A percentile compares a stretch with the other conserved stretches of the same genome.
These are phyloP conservation scores for Arthrobotrys conoides DNA, from an alignment of 2,329 filamentous ascomycete species.

Conservation along the genomic window DNA sequence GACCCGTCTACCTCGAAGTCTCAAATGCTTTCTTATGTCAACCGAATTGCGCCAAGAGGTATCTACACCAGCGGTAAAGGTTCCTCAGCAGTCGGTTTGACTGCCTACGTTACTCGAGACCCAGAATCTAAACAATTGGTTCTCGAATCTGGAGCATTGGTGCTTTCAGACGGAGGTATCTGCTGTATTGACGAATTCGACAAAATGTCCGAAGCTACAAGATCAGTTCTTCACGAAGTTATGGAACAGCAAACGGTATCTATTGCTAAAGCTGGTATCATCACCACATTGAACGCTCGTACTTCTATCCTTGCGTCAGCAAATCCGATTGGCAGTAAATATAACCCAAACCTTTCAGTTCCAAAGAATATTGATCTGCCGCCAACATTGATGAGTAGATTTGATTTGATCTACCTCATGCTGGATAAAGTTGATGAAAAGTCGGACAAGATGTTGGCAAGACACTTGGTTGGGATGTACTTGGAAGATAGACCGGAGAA, in stretches of 20 bases:
- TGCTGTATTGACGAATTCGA: conserved; percentile 86
- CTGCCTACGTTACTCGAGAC: conserved; percentile 82
- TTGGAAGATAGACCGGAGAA: conserved; percentile 94
- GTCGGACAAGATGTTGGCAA: conserved; percentile 86
- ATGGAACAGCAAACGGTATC: conserved; percentile 87
- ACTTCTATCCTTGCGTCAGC: conserved; percentile 96
- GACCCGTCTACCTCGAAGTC: conserved; percentile 98
- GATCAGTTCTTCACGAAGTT: conserved; percentile 82
- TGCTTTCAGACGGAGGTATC: conserved; percentile 80
- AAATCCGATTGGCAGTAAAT: conserved; percentile 97
- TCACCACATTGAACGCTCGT: conserved; percentile 90
- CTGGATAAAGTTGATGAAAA: conserved; percentile 94
- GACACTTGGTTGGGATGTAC: conserved; percentile 96
- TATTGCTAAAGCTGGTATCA: conserved; percentile 83
- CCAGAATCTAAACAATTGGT: conserved; percentile 81
- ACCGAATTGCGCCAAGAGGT: conserved; percentile 94
- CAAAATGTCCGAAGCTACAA: conserved; percentile 82
- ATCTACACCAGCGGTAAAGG: conserved; percentile 84
- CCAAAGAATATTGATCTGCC: conserved; percentile 98
- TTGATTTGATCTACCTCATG: conserved; percentile 96
- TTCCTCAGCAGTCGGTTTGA: conserved; percentile 81
- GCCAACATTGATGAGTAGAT: conserved; percentile 92
- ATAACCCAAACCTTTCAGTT: conserved; percentile 94
- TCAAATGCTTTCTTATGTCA: conserved; percentile 91
- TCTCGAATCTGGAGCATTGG: conserved; percentile 80